Evolutionary conservation across 2,329 filamentous ascomycete species (phyloP).

Genomic region (Emmonsiellopsis sp.): DNA sequence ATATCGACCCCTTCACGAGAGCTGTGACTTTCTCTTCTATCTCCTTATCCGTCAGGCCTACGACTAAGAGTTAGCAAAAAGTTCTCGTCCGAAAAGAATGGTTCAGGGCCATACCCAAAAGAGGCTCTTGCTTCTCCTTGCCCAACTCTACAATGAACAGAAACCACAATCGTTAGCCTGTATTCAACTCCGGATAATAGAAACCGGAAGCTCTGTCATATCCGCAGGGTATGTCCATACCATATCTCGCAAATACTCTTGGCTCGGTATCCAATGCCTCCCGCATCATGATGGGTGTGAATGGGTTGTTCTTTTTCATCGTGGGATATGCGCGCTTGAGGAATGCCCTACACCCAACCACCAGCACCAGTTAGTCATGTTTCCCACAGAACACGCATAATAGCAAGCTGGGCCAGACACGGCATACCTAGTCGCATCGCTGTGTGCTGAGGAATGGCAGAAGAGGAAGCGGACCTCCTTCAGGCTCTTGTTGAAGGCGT

Average conservation of each 20-base stretch:
- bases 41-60: slow-evolving; percentile 59
- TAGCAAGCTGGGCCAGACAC: not conserved
- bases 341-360: slow-evolving; percentile 52
- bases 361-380: not conserved
- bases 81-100: not conserved
- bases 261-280: slow-evolving; percentile 80
- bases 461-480: slow-evolving; percentile 97
- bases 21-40: slow-evolving; percentile 59
- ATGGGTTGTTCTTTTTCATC: slow-evolving; percentile 99
- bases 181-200: not conserved
- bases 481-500: slow-evolving; percentile 77
- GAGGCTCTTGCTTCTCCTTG: slow-evolving; percentile 55
- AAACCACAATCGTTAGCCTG: not conserved
- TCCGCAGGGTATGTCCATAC: slow-evolving; percentile 39
- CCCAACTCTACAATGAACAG: slow-evolving; percentile 46
- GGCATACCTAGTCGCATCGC: slow-evolving; percentile 73
- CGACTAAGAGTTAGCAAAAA: slow-evolving; percentile 9
- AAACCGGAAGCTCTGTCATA: not conserved
- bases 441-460: slow-evolving; percentile 88
- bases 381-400: not conserved
- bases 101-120: slow-evolving; percentile 42
- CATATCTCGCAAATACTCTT: slow-evolving; percentile 85
- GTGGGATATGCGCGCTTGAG: slow-evolving; percentile 85
- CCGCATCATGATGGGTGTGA: slow-evolving; percentile 86
- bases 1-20: slow-evolving; percentile 45